Percentiles rank a stretch among this genome's conserved stretches.
Evolutionary conservation across 257 asterid species (phyloP).

Genomic region (Nicotiana knightiana): DNA sequence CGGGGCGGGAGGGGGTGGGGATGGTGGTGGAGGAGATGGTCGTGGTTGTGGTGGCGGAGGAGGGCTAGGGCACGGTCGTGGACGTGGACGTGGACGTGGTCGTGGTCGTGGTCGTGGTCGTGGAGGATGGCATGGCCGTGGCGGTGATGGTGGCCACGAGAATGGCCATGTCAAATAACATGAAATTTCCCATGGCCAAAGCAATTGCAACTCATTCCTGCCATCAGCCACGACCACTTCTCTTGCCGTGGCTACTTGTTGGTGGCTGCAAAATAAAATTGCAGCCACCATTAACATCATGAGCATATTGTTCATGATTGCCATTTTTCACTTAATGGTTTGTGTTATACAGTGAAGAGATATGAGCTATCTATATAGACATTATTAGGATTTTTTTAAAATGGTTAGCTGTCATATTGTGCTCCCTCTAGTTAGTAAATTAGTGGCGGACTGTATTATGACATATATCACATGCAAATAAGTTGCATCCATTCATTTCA

Average conservation of each 20-base stretch:
- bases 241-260: not conserved
- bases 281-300: not conserved
- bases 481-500: no score
- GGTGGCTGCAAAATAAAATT: not conserved
- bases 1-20: not conserved
- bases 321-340: not conserved
- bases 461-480: no score
- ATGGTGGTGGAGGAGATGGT: not conserved
- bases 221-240: not conserved
- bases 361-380: not conserved
- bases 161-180: not conserved
- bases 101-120: not conserved
- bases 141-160: not conserved
- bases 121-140: not conserved
- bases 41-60: no score
- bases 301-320: not conserved
- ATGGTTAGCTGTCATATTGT: no score
- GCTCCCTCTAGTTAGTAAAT: no score
- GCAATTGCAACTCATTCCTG: not conserved
- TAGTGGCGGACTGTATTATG: no score
- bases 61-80: no score
- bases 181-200: not conserved
- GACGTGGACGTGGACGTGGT: no score
- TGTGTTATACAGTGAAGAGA: not conserved
- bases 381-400: no score